Percentiles rank a stretch among this genome's conserved stretches.
These are phyloP conservation scores for Pichia scutulata DNA, from an alignment of 805 yeast genomes.

Conservation along the genomic window DNA sequence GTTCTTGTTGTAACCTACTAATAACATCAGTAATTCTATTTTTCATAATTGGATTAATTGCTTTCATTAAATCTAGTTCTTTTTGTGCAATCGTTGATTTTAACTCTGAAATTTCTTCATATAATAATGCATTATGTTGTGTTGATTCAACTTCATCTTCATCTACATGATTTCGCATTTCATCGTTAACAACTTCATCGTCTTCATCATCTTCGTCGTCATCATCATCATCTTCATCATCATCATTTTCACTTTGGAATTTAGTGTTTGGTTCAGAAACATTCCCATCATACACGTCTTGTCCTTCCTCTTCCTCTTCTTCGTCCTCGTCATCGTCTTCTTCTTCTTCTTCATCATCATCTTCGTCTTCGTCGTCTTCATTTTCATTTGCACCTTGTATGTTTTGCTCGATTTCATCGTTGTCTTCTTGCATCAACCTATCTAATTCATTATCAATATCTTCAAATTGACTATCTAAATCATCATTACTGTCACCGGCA, in stretches of 20 bases:
- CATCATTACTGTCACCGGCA: constrained; percentile 6
- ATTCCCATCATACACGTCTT: constrained; percentile 33
- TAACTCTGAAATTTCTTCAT: constrained; percentile 80
- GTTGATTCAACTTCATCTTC: constrained; percentile 44
- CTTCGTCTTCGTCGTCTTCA: constrained; percentile 37
- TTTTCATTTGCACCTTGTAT: constrained; percentile 30
- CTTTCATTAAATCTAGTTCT: constrained; percentile 60
- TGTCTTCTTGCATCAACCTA: constrained; percentile 16
- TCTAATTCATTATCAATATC: constrained; percentile 22
- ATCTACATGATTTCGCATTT: constrained; percentile 41
- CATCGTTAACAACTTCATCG: constrained; percentile 39
- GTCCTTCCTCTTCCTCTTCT: constrained; percentile 42
- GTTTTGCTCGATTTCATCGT: constrained; percentile 33
- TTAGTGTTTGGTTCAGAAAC: constrained; percentile 32
- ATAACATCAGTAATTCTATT: constrained; percentile 81
- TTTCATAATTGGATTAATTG: constrained; percentile 76
- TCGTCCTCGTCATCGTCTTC: constrained; percentile 40
- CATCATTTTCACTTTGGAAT: constrained; percentile 31
- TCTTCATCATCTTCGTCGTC: constrained; percentile 37
- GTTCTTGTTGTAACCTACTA: constrained; percentile 67
- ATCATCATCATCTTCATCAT: constrained; percentile 32
- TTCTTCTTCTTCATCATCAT: constrained; percentile 38
- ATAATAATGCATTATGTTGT: constrained; percentile 64
- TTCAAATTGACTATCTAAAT: constrained; percentile 27
- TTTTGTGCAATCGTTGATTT: constrained; percentile 72